These are phyloP conservation scores for Mycena amicta DNA, from an alignment of 768 basidiomycete genomes.

Conservation along the genomic window DNA sequence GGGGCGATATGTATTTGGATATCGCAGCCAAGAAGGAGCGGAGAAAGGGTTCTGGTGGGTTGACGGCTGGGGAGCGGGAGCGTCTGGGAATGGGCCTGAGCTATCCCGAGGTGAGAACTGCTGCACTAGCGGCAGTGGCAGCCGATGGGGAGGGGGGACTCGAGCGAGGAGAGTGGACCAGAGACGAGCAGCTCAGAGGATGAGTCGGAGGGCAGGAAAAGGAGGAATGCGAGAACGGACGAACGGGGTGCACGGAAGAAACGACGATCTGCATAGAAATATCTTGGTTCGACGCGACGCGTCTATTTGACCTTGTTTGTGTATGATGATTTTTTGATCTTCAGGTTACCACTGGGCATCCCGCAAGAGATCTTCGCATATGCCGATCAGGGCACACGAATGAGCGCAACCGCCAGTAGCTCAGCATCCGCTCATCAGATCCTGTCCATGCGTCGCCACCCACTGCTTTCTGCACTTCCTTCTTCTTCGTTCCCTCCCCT, in stretches of 20 bases:
- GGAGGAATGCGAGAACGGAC: background rate
- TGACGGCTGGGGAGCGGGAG: constrained; percentile 14
- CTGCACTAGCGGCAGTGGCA: constrained; percentile 3
- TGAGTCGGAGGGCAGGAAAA: background rate
- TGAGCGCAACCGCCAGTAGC: background rate
- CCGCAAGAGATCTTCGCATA: background rate
- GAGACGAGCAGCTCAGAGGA: constrained; percentile 3
- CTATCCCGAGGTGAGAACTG: constrained; percentile 18
- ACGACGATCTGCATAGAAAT: background rate
- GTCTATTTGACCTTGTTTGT: background rate
- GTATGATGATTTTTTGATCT: background rate
- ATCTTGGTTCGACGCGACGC: background rate
- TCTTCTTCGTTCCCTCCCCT: background rate
- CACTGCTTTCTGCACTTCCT: background rate
- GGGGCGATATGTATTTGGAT: constrained; percentile 16
- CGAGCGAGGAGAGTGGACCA: constrained; percentile 11
- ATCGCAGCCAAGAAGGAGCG: constrained; percentile 21
- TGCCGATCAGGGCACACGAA: background rate
- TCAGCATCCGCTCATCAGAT: background rate
- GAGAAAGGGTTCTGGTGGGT: background rate
- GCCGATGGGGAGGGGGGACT: constrained; percentile 11
- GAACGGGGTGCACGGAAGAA: background rate
- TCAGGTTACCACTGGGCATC: too few relatives aligned
- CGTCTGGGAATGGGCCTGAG: constrained; percentile 17
- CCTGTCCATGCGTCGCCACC: background rate